phyloP scores from a whole-genome alignment of 805 yeast species.

The Hanseniaspora hatyaiensis region DNA sequence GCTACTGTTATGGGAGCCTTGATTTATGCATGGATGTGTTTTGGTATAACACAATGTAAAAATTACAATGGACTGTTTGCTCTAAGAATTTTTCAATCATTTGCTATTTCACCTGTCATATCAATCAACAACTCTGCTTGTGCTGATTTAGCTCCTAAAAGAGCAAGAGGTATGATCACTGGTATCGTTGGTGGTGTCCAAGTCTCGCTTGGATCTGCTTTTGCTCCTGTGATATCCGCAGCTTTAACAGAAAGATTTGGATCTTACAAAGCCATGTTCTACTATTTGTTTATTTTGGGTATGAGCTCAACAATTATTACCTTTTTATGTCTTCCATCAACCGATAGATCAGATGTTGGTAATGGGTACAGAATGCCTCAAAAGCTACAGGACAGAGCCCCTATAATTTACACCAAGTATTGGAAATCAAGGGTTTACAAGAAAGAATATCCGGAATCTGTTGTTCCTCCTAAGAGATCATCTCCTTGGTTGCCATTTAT shows the following conservation, averaged over 20 bases:
- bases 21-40: conserved; percentile 47
- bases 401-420: conserved; percentile 29
- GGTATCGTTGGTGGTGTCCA: conserved; percentile 57
- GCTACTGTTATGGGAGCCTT: conserved; percentile 43
- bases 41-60: conserved; percentile 52
- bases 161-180: conserved; percentile 57
- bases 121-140: conserved; percentile 59
- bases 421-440: conserved; percentile 20
- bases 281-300: conserved; percentile 60
- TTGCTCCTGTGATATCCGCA: conserved; percentile 63
- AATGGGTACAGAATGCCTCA: conserved; percentile 55
- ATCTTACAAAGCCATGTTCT: conserved; percentile 64
- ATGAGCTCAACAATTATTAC: conserved; percentile 34
- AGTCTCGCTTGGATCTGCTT: conserved; percentile 53
- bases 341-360: conserved; percentile 59
- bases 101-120: conserved; percentile 64
- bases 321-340: conserved; percentile 52
- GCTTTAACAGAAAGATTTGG: conserved; percentile 35
- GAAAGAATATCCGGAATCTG: conserved; percentile 27
- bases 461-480: conserved; percentile 21
- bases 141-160: conserved; percentile 58
- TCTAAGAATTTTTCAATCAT: conserved; percentile 64
- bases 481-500: conserved; percentile 33
- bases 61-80: conserved; percentile 52
- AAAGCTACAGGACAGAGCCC: conserved; percentile 34